Percentiles rank a stretch among this genome's conserved stretches.
Conservation (phyloP, 2,329 filamentous ascomycete species). For the Verticillium longisporum region DNA sequence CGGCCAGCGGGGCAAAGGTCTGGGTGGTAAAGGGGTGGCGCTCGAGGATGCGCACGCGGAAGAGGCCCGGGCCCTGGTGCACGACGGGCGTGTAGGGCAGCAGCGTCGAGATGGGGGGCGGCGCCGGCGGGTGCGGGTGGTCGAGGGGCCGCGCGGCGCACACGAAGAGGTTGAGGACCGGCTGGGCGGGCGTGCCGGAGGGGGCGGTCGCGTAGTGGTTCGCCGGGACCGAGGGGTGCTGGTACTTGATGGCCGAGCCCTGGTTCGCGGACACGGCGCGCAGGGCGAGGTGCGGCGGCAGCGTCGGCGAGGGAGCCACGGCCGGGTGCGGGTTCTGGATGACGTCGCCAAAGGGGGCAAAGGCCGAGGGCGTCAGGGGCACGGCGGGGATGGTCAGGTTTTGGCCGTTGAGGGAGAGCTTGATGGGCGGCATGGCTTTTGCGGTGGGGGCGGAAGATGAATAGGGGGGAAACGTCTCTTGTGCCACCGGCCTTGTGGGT, state of each 20-base stretch:
- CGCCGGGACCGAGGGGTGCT: conserved; percentile 65
- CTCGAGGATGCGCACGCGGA: conserved; percentile 71
- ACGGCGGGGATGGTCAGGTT: conserved; percentile 44
- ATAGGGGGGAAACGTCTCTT: too few species aligned
- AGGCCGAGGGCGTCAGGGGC: conserved; percentile 62
- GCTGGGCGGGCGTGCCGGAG: conserved; percentile 47
- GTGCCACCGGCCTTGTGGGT: too few species aligned
- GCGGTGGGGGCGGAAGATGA: too few species aligned
- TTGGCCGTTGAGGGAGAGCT: background rate
- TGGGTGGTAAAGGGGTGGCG: conserved; percentile 92
- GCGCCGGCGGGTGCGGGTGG: background rate
- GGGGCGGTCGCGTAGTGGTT: conserved; percentile 64
- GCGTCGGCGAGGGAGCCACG: conserved; percentile 39
- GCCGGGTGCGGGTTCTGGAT: conserved; percentile 64
- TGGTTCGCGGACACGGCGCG: conserved; percentile 67
- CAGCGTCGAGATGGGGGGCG: conserved; percentile 8
- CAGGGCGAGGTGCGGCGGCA: conserved; percentile 29
- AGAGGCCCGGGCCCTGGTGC: conserved; percentile 26
- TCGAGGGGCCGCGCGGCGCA: conserved; percentile 61
- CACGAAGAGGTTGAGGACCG: conserved; percentile 83
- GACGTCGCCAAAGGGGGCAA: conserved; percentile 77
- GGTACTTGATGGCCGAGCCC: conserved; percentile 81
- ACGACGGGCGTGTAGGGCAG: conserved; percentile 8
- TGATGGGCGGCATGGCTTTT: background rate
- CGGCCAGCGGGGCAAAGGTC: conserved; percentile 74